Base-by-base conservation (phyloP, 768 basidiomycete genomes). In the Neoboletus brunneissimus region DNA sequence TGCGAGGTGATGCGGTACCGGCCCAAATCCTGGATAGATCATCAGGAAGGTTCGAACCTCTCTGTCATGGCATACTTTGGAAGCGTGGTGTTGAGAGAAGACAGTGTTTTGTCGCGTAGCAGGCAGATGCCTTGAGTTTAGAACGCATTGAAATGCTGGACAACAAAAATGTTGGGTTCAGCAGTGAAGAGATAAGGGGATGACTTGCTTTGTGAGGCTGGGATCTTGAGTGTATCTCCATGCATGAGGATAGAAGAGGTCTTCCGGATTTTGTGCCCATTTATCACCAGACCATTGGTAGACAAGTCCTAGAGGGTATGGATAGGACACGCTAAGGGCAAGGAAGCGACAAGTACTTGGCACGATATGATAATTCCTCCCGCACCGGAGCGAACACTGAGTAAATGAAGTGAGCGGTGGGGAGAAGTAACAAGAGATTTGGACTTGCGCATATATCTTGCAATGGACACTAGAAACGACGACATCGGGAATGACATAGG, bases 321-420 rank as follows among this genome's bases (percentile, higher is more conserved):
- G 25, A 45, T 41, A 31, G n/a, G 31, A 52, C 29, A 47, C 11
- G 51, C 10, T 16, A 18, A n/a, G 27, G 22, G 25, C 41, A 49
- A 31, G 64, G 22, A 51, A 35, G 22, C 4, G 27, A 53, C 11
- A 22, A 15, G 23, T 66, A 89, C 89, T 74, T 91, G 86, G 64
- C 90, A 91, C 5, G 91, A 91, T 50, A 92, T 78, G 61, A 91
- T 85, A 34, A 88, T 75, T 3, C 87, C 87, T 37, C 88, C 91
- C 5, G 79, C 80, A 25, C 85, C 83, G 15, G 88, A 86, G 42
- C 77, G 80, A 48, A 92, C 84, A 10, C 89, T 92, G 54, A 22
- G 51, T 37, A 34, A 23, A 53, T 40, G 32, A 11, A 3, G 43
- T 53, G 44, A 59, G 44, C 12, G 9, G 9, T 25, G 43, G 15